A percentile compares a stretch with the other conserved stretches of the same genome.
phyloP scores from a whole-genome alignment of 169 alveolate genomes.

The Amoebophrya sp. region DNA sequence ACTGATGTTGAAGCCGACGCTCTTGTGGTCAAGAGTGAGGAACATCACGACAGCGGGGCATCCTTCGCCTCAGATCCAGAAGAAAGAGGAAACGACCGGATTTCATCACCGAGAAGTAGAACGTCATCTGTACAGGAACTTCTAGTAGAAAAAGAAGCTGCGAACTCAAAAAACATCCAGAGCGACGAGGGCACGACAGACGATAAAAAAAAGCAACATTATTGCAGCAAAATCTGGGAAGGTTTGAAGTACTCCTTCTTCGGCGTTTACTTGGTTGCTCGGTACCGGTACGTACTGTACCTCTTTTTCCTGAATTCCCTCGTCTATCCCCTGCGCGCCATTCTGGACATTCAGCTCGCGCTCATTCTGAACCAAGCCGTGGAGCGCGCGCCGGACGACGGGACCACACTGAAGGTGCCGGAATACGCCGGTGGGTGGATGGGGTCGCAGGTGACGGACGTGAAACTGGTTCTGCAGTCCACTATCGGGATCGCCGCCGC shows the following conservation, averaged over 20 bases:
- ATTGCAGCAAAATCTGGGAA: too few relatives aligned
- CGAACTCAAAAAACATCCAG: neutral
- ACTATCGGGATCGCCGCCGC: neutral
- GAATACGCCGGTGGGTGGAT: neutral
- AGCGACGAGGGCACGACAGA: neutral
- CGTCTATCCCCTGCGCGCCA: neutral
- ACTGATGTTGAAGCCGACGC: too few relatives aligned
- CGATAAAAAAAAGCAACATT: neutral
- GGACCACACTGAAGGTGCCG: neutral
- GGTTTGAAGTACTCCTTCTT: neutral
- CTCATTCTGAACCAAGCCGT: neutral
- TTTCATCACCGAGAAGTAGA: too few relatives aligned
- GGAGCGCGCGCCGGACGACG: neutral
- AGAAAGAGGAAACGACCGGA: too few relatives aligned
- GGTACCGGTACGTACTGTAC: neutral
- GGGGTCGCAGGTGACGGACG: neutral
- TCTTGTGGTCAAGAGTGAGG: too few relatives aligned
- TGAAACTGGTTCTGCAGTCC: neutral
- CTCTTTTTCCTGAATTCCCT: neutral
- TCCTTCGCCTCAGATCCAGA: too few relatives aligned
- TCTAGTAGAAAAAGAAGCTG: neutral
- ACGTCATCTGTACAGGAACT: neutral
- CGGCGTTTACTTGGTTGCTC: neutral
- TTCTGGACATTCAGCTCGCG: neutral
- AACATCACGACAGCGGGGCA: too few relatives aligned